Percentiles rank a stretch among this genome's conserved stretches.
These are phyloP conservation scores for Seiridium cupressi DNA, from an alignment of 2,329 filamentous ascomycete species.

Conservation along the genomic window DNA sequence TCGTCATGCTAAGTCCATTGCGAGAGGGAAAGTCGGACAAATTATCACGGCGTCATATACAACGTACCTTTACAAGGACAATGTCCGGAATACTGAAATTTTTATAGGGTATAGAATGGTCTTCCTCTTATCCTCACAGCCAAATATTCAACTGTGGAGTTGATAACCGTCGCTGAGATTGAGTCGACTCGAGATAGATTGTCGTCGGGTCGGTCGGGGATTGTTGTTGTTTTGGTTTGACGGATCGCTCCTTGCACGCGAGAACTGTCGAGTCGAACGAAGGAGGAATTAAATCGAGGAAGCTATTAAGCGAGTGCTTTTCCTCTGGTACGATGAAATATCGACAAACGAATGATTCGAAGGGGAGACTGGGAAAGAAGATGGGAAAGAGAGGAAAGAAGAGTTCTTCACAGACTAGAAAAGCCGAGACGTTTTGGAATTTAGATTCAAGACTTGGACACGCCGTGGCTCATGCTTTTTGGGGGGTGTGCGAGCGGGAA, in stretches of 20 bases:
- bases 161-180: not conserved
- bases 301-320: slow-evolving; percentile 31
- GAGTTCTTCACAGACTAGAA: slow-evolving; percentile 27
- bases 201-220: slow-evolving; percentile 10
- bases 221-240: slow-evolving; percentile 7
- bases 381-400: slow-evolving; percentile 22
- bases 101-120: not conserved
- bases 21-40: not conserved
- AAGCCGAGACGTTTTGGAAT: slow-evolving; percentile 36
- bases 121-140: not conserved
- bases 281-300: slow-evolving; percentile 32
- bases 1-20: not conserved
- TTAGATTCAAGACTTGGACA: slow-evolving; percentile 11
- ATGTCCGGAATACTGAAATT: not conserved
- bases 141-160: not conserved
- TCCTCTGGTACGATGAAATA: slow-evolving; percentile 29
- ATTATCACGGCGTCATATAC: not conserved
- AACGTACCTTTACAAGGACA: not conserved
- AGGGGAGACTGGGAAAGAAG: slow-evolving; percentile 25
- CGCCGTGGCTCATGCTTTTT: not conserved
- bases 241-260: slow-evolving; percentile 8
- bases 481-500: not conserved
- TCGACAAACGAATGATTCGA: slow-evolving; percentile 37
- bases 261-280: slow-evolving; percentile 1
- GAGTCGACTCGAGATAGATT: not conserved